Percentiles rank a stretch among this genome's conserved stretches.
phyloP scores from a whole-genome alignment of 2,329 filamentous ascomycete genomes.

The Diaporthe citri region DNA sequence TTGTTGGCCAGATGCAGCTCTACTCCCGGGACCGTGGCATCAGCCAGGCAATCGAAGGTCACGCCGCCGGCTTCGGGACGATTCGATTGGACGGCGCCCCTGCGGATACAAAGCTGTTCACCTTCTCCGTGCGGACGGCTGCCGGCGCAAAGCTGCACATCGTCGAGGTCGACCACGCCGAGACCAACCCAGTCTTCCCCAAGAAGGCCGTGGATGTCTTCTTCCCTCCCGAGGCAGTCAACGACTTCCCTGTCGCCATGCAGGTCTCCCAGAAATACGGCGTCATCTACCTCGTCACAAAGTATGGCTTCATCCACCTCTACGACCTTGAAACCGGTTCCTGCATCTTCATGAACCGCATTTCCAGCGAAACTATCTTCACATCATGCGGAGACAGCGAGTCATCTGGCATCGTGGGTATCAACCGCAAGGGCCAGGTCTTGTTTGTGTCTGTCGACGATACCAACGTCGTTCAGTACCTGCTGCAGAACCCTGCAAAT shows the following conservation, averaged over 20 bases:
- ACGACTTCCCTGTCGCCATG: constrained; percentile 98
- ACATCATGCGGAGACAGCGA: constrained; percentile 88
- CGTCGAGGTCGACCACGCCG: constrained; percentile 95
- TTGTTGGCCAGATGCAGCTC: constrained; percentile 96
- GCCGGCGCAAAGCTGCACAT: constrained; percentile 93
- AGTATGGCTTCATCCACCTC: constrained; percentile 98
- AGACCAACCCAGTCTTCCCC: constrained; percentile 87
- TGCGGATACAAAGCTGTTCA: constrained; percentile 94
- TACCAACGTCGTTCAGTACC: constrained; percentile 89
- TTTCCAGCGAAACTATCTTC: constrained; percentile 99
- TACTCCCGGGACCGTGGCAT: constrained; percentile 97
- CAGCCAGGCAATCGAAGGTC: constrained; percentile 97
- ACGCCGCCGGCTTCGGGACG: constrained; percentile 94
- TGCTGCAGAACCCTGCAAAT: constrained; percentile 96
- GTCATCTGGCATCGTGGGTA: constrained; percentile 89
- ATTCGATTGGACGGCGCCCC: constrained; percentile 89
- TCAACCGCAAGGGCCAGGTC: constrained; percentile 98
- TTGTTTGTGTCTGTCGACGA: constrained; percentile 95
- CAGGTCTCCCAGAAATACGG: constrained; percentile 98
- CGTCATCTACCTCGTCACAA: constrained; percentile 96
- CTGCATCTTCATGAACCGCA: constrained; percentile 99
- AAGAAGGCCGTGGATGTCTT: constrained; percentile 99
- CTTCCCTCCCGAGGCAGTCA: constrained; percentile 94
- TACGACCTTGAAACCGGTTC: constrained; percentile 97
- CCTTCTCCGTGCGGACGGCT: constrained; percentile 92